Percentiles rank a stretch among this genome's conserved stretches.
Conservation (phyloP, 306 rosid genomes). For the Cucurbita moschata region DNA sequence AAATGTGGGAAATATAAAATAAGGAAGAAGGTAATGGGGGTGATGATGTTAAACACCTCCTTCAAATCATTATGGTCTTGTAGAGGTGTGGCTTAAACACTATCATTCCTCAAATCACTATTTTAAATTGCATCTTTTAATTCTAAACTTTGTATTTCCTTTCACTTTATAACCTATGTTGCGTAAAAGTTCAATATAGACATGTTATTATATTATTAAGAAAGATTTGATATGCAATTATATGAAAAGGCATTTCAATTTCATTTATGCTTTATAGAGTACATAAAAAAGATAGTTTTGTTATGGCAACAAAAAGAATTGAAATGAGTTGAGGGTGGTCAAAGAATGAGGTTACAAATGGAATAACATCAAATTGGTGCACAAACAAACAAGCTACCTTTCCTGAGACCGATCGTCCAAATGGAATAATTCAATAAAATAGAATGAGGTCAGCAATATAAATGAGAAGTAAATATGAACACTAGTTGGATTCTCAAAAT, state of each 20-base stretch:
- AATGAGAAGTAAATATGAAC: too few relatives aligned
- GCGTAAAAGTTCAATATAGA: neutral
- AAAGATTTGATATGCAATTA: neutral
- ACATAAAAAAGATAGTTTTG: neutral
- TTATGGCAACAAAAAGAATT: neutral
- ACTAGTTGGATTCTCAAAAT: too few relatives aligned
- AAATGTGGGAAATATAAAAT: neutral
- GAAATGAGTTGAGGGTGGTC: neutral
- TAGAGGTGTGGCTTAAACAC: neutral
- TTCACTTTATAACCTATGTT: neutral
- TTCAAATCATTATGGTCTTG: neutral
- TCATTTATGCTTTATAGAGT: neutral
- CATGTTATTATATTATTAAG: neutral
- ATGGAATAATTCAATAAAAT: too few relatives aligned
- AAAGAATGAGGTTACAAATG: neutral
- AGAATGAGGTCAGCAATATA: too few relatives aligned
- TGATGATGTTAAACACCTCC: neutral
- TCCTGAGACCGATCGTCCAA: too few relatives aligned
- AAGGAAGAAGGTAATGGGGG: neutral
- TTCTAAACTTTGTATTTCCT: neutral
- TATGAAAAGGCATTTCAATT: neutral
- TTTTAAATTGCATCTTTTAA: neutral
- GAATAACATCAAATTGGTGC: neutral
- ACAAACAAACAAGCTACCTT: neutral
- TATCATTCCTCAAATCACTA: neutral